Conservation (phyloP, 2,329 filamentous ascomycete species). For the Aspergillus novofumigatus region DNA sequence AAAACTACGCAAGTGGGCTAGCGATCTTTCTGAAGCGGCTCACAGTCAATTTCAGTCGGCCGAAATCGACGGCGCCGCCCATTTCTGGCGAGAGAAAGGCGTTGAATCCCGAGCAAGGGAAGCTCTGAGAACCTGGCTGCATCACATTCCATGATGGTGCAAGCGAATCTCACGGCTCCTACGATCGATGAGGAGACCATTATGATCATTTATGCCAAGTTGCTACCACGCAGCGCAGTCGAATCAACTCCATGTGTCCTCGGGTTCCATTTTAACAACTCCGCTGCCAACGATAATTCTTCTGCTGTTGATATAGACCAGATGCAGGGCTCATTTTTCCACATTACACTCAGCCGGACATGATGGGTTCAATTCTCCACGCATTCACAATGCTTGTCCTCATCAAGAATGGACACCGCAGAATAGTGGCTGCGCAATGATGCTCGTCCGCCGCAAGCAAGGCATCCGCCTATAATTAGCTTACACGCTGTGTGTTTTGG, state of each 20-base stretch:
- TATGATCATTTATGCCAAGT: neutral
- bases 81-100: constrained; percentile 60
- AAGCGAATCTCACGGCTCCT: neutral
- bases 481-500: neutral
- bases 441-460: neutral
- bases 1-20: constrained; percentile 64
- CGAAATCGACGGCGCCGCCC: constrained; percentile 54
- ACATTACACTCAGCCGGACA: neutral
- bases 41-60: constrained; percentile 46
- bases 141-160: constrained; percentile 10
- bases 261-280: neutral
- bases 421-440: neutral
- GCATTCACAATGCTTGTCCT: neutral
- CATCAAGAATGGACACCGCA: neutral
- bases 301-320: neutral
- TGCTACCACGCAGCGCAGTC: neutral
- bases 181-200: neutral
- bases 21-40: constrained; percentile 44
- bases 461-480: neutral
- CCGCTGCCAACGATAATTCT: neutral
- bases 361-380: neutral
- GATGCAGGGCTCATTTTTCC: neutral
- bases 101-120: constrained; percentile 41
- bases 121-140: constrained; percentile 40
- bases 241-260: neutral